Percentiles rank a stretch among this genome's conserved stretches.
Evolutionary conservation across 2,329 filamentous ascomycete genomes (phyloP).

Genomic region (Pseudogymnoascus sp.): DNA sequence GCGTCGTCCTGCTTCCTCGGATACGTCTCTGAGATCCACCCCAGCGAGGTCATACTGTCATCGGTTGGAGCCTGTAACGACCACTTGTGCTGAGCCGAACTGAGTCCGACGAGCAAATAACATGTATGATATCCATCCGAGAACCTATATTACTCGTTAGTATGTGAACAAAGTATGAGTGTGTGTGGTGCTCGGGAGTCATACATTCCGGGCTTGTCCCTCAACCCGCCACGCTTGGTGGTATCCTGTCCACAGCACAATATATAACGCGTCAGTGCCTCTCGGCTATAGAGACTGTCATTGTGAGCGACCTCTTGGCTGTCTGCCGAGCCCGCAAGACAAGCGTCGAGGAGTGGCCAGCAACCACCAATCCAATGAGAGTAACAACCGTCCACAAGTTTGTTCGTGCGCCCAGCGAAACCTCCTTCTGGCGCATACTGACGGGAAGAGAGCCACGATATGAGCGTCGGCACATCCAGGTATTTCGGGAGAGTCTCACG

Average conservation of each 20-base stretch:
- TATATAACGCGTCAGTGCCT: slow-evolving; percentile 83
- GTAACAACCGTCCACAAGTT: slow-evolving; percentile 96
- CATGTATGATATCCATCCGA: slow-evolving; percentile 89
- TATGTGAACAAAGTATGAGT: not conserved
- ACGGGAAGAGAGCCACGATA: slow-evolving; percentile 81
- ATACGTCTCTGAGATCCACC: slow-evolving; percentile 36
- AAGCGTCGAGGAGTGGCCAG: slow-evolving; percentile 83
- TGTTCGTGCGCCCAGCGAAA: slow-evolving; percentile 90
- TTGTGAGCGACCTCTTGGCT: slow-evolving; percentile 18
- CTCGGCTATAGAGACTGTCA: slow-evolving; percentile 63
- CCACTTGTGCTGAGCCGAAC: slow-evolving; percentile 67
- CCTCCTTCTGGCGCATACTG: slow-evolving; percentile 90
- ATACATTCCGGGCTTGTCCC: slow-evolving; percentile 89
- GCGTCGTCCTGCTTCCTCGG: slow-evolving; percentile 24
- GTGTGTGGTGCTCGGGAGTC: slow-evolving; percentile 7
- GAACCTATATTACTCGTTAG: slow-evolving; percentile 37
- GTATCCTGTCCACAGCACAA: slow-evolving; percentile 77
- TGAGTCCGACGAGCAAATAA: slow-evolving; percentile 82
- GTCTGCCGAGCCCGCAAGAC: slow-evolving; percentile 40
- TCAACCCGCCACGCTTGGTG: slow-evolving; percentile 63
- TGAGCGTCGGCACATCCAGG: slow-evolving; percentile 66
- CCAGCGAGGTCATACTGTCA: slow-evolving; percentile 26
- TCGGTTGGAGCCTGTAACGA: slow-evolving; percentile 30
- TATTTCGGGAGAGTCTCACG: slow-evolving; percentile 62
- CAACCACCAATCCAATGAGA: slow-evolving; percentile 96